Base-by-base conservation (phyloP, 2,329 filamentous ascomycete species). In the Alternaria viburni region DNA sequence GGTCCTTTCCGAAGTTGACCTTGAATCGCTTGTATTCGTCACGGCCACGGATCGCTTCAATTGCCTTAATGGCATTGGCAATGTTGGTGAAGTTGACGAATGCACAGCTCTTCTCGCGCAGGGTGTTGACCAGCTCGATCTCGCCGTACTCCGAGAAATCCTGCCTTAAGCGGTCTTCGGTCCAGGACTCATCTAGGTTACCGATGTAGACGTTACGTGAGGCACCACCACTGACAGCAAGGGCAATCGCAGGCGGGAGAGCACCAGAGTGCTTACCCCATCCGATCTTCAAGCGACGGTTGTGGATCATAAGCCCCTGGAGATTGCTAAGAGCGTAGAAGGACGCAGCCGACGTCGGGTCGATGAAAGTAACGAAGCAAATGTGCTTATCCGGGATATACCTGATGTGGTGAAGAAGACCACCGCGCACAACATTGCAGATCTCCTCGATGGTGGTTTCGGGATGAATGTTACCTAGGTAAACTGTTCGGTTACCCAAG, bases 41-140 rank as follows among this genome's bases (percentile, higher is more conserved):
- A 77, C 94, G 93, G 76, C 93, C 92, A 61, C 96, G 90, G 69
- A 99, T 90, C 21, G 94, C 96, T 82, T 99, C 96, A 69, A 99
- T 99, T 1, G 96, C 96, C 85, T 99, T 99, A 86, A 99, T 99
- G 54, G 96, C 96, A 74, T 99, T 99, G 77, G 96, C 96, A 78
- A 99, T 99, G 83, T 99, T 99, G 78, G 96, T 99, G 81, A 99
- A 99, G 84, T 99, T 99, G 80, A 99, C 96, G 79, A 99, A 99
- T 0, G 96, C 96, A 80, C 96, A 99, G 84, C 94, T 97, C 89
- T 99, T 99, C 86, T 99, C 96, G 57, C 96, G 91, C 64, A 99
- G 85, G 15, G 96, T 92, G 82, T 99, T 99, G 67, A 99, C 93
- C 68, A 99, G 85, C 83, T 99, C 96, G 75, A 99, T 98, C 82